A percentile compares a stretch with the other conserved stretches of the same genome.
phyloP scores from a whole-genome alignment of 2,329 filamentous ascomycete species.

The Polytolypa hystricis region DNA sequence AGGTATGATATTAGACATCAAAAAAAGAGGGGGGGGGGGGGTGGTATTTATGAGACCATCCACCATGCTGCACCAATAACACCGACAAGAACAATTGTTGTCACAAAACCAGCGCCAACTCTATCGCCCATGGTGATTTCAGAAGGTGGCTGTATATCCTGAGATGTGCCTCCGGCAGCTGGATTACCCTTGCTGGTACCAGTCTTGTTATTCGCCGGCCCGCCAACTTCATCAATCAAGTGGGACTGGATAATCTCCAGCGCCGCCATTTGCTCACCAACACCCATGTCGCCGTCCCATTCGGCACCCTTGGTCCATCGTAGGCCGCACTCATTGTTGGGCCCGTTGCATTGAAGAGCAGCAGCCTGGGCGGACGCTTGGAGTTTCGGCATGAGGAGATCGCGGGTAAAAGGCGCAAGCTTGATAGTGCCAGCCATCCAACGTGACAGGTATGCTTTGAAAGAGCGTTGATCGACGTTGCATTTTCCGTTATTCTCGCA shows the following conservation, averaged over 20 bases:
- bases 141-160: conserved; percentile 18
- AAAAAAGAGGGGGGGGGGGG: too few relatives aligned
- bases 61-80: conserved; percentile 47
- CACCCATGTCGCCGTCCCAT: conserved; percentile 50
- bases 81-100: conserved; percentile 44
- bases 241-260: conserved; percentile 55
- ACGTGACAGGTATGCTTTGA: conserved; percentile 55
- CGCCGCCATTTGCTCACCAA: conserved; percentile 61
- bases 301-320: conserved; percentile 32
- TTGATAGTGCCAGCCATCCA: conserved; percentile 49
- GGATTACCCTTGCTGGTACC: conserved; percentile 43
- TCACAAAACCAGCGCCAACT: conserved; percentile 58
- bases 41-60: conserved; percentile 35
- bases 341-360: conserved; percentile 26
- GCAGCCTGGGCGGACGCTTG: conserved; percentile 43
- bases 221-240: conserved; percentile 27
- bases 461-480: conserved; percentile 53
- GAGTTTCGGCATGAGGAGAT: conserved; percentile 42
- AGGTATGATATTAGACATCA: too few relatives aligned
- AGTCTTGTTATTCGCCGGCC: conserved; percentile 32
- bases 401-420: conserved; percentile 45
- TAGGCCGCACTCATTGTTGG: conserved; percentile 16
- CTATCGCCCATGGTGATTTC: conserved; percentile 50
- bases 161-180: conserved; percentile 31
- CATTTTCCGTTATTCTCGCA: conserved; percentile 47